Evolutionary conservation across 1,139 yeast genomes (phyloP), one percentile per base, ranked within the genome.

Genomic region (Kluyveromyces sp.): DNA sequence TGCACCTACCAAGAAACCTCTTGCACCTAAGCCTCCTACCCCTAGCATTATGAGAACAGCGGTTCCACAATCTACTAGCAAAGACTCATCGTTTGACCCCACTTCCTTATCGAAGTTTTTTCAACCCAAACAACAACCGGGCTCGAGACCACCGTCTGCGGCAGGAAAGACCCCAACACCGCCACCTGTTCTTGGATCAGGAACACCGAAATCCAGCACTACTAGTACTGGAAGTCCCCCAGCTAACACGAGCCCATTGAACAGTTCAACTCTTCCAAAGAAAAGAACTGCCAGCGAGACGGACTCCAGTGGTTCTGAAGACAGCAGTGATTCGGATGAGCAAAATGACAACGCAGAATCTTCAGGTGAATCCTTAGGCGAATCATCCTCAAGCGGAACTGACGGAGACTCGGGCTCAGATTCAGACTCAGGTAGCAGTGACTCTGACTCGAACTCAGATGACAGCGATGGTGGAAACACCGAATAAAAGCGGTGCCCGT

Each of bases 101-200:
- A 54, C 60, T 1, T 60, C 66, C 3, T 44, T 61, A 40, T 61
- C 66, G 3, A 56, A 58, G 41, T 63, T 63, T 45, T 63, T 63
- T 46, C 66, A 63, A 44, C 65, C 66, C 2, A 57, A 53, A 45
- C 61, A 59, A 31, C 61, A 53, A 2, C 28, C 15, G 13, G 41
- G 36, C 9, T 39, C 53, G 11, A 44, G 55, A 22, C 44, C 44
- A 17, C 34, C 52, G 3, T 36, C 50, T 3, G 42, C 52, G 7
- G 25, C 20, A 18, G 35, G 30, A n/a, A 22, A 31, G 13, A 38
- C 41, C 2, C 47, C 50, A 8, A 29, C 43, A 11, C 43, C 51
- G 3, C 26, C 48, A 19, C 36, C 36, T 13, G 13, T 19, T n/a
- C 29, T 35, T 15, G 33, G 12, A 1, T 12, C 34, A 34, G 28